These are phyloP conservation scores for Ascochyta clinopodiicola DNA, from an alignment of 2,329 filamentous ascomycete species.

Conservation along the genomic window DNA sequence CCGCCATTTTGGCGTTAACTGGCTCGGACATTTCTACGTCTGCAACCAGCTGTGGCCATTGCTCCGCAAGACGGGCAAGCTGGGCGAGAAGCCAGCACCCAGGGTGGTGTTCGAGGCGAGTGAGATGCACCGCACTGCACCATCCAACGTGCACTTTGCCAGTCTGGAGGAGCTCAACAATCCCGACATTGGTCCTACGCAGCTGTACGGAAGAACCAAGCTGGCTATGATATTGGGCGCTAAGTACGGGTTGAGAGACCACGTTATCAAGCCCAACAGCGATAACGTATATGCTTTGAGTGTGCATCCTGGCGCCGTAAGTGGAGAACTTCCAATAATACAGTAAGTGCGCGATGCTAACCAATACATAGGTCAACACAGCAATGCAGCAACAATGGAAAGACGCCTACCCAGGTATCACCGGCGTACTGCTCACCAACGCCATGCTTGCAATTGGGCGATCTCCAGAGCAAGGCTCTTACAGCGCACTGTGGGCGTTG, in stretches of 20 bases:
- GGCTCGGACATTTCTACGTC: constrained; percentile 55
- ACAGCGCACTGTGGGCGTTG: constrained; percentile 51
- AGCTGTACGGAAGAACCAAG: constrained; percentile 54
- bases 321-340: neutral
- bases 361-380: constrained; percentile 50
- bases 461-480: constrained; percentile 52
- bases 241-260: constrained; percentile 51
- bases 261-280: constrained; percentile 52
- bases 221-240: constrained; percentile 53
- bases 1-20: constrained; percentile 54
- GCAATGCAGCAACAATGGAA: constrained; percentile 57
- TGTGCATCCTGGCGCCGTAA: constrained; percentile 50
- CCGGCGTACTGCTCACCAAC: constrained; percentile 49
- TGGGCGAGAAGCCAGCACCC: constrained; percentile 44
- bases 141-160: constrained; percentile 48
- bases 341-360: neutral
- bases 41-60: constrained; percentile 53
- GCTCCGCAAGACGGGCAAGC: constrained; percentile 50
- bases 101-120: constrained; percentile 53
- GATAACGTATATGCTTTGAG: constrained; percentile 52
- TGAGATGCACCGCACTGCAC: constrained; percentile 50
- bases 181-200: constrained; percentile 37
- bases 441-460: constrained; percentile 47
- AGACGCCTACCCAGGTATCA: constrained; percentile 53
- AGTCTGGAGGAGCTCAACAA: constrained; percentile 55